These are phyloP conservation scores for Themeda triandra DNA, from an alignment of 176 grass and related monocot genomes.

Conservation along the genomic window DNA sequence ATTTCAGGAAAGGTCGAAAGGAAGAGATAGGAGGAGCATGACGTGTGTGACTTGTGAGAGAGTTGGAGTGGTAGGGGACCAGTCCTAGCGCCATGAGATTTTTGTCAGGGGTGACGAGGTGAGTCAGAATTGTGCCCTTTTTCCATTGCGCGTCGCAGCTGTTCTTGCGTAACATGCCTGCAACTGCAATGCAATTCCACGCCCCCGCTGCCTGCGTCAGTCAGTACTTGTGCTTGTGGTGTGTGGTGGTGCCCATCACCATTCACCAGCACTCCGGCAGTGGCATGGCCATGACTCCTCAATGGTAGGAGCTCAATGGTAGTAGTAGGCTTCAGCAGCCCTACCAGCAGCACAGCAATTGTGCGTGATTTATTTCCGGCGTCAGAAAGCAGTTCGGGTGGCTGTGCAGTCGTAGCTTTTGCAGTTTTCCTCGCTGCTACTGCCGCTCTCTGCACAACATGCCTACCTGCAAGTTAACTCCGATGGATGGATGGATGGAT, in stretches of 20 bases:
- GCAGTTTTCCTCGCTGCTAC: neutral
- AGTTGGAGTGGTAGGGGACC: conserved; percentile 5
- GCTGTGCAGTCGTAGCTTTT: neutral
- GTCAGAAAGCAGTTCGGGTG: neutral
- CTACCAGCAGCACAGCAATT: neutral
- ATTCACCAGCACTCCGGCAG: neutral
- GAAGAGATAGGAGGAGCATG: neutral
- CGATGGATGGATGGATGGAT: neutral
- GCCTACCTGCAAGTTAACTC: neutral
- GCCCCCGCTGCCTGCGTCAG: too few relatives aligned
- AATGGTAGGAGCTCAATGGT: too few relatives aligned
- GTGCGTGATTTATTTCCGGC: neutral
- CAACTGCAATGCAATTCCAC: neutral
- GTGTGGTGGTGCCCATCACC: neutral
- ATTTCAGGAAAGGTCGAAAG: neutral
- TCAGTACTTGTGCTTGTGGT: neutral
- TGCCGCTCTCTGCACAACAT: neutral
- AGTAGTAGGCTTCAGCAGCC: too few relatives aligned
- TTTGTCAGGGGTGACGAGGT: neutral
- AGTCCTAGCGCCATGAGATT: neutral
- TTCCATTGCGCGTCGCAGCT: conserved; percentile 22
- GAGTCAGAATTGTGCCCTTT: conserved; percentile 23
- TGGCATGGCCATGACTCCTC: neutral
- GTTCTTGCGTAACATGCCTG: conserved; percentile 35
- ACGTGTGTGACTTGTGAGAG: neutral